Evolutionary conservation across 345 rosid genomes (phyloP).

Genomic region (Populus deltoides): DNA sequence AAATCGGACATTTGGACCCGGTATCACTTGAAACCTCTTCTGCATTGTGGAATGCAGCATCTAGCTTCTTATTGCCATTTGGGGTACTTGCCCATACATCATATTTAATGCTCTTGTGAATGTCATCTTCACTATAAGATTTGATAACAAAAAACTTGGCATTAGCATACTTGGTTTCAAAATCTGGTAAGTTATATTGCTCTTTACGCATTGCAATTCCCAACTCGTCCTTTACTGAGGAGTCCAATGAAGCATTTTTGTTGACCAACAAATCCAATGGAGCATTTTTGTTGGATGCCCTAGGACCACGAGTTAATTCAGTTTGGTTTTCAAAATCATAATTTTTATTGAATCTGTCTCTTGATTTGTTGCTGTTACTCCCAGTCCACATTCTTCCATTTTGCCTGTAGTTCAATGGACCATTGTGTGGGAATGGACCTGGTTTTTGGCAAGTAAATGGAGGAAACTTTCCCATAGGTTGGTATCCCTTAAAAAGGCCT

Average conservation of each 20-base stretch:
- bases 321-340: slow-evolving; percentile 40
- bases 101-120: slow-evolving; percentile 73
- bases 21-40: slow-evolving; percentile 41
- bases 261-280: slow-evolving; percentile 36
- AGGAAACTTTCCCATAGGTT: slow-evolving; percentile 34
- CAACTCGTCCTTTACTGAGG: slow-evolving; percentile 32
- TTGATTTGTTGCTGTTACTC: slow-evolving; percentile 32
- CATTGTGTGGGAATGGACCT: slow-evolving; percentile 26
- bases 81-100: slow-evolving; percentile 76
- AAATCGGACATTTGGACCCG: slow-evolving; percentile 53
- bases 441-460: slow-evolving; percentile 39
- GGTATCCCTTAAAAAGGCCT: slow-evolving; percentile 42
- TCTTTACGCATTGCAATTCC: slow-evolving; percentile 36
- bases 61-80: slow-evolving; percentile 68
- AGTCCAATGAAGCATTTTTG: neutral
- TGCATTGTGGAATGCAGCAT: slow-evolving; percentile 56
- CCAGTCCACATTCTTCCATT: slow-evolving; percentile 46
- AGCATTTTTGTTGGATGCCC: slow-evolving; percentile 40
- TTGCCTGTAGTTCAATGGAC: slow-evolving; percentile 35
- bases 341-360: slow-evolving; percentile 32
- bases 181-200: slow-evolving; percentile 55
- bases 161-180: slow-evolving; percentile 43
- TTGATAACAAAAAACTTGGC: slow-evolving; percentile 71
- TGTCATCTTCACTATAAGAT: slow-evolving; percentile 77
- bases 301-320: slow-evolving; percentile 71